Percentiles rank a stretch among this genome's conserved stretches.
Conservation (phyloP, 2,329 filamentous ascomycete genomes). For the Cryphonectria naterciae region DNA sequence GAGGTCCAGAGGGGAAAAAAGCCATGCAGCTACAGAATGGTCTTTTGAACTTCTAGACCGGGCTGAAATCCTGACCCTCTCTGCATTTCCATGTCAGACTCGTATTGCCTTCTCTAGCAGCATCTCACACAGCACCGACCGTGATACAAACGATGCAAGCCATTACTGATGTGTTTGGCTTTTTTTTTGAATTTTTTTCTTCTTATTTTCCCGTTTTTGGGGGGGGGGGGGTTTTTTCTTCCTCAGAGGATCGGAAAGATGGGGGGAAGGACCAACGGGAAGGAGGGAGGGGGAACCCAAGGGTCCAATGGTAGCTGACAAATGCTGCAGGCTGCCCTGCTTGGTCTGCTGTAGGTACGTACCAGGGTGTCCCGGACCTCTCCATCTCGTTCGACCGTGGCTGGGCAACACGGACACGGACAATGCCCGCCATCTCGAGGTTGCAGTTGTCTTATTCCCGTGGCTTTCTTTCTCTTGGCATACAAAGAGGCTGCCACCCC, state of each 20-base stretch:
- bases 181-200: neutral
- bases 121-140: neutral
- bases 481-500: neutral
- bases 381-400: neutral
- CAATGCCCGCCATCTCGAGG: neutral
- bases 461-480: conserved; percentile 3
- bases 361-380: neutral
- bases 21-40: conserved; percentile 4
- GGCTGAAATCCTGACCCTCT: neutral
- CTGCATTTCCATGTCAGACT: neutral
- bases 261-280: no score
- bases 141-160: neutral
- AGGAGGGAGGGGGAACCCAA: neutral
- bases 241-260: no score
- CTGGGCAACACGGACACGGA: neutral
- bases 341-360: neutral
- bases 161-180: neutral
- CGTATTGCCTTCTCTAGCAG: neutral
- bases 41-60: conserved; percentile 5
- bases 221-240: no score
- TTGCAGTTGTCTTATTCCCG: neutral
- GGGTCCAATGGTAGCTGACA: no score
- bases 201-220: no score
- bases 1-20: neutral
- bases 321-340: no score